Evolutionary conservation across 352 stramenopile species (phyloP), one percentile per base, ranked within the genome.

Genomic region (Pythium phragmiticola): DNA sequence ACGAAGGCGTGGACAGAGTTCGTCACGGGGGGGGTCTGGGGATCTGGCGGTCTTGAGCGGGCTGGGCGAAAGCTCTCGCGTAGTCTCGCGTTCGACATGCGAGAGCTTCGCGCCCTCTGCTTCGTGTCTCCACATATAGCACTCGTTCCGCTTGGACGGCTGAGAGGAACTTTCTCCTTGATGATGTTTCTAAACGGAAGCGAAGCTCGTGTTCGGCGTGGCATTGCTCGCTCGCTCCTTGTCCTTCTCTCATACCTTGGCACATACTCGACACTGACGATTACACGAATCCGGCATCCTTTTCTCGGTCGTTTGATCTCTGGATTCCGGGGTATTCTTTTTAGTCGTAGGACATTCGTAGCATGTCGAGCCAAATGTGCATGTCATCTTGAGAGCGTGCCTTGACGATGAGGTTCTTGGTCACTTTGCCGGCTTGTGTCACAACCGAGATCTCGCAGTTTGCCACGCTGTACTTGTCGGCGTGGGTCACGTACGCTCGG

Each of bases 371-470:
- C 83, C 83, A 92, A 62, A 90, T 51, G 54, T 90, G 80, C 74
- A 90, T 84, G 60, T 94, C 84, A 39, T 90, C 78, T 30, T 88
- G 75, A 33, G 79, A 89, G 28, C 72, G 69, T 60, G 81, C 81
- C 55, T 84, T 88, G 34, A 84, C 69, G 64, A 87, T 80, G 7
- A 92, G 68, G 33, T 76, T 85, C 72, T 92, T 94, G 36, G 67
- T 87, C 17, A 67, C 81, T 70, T 90, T 89, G 19, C 84, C 83
- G 7, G 81, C 80, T 58, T 72, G 77, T 4, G 83, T 92, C 4
- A 78, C 78, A 7, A 94, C 70, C 2, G 63, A 76, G 70, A 94
- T 84, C 66, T 89, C 77, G 54, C 80, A 87, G 30, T 78, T 74
- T 0, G 74, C 46, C 47, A 73, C 69, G 53, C 75, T 87, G 53